A percentile compares a stretch with the other conserved stretches of the same genome.
Evolutionary conservation across 2,329 filamentous ascomycete species (phyloP).

Genomic region (Exophiala dermatitidis): DNA sequence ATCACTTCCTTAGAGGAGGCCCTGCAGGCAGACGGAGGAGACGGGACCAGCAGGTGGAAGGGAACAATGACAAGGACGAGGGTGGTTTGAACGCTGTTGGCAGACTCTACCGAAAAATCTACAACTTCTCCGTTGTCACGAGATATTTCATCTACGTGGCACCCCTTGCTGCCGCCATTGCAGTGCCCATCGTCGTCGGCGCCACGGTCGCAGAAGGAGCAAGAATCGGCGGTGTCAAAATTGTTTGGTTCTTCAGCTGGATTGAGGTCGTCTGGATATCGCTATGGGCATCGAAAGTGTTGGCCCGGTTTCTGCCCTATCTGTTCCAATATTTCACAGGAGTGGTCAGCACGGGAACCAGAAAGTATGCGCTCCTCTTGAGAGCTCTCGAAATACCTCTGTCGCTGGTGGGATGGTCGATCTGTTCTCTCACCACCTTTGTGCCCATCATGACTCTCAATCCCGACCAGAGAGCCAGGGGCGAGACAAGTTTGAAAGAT

Average conservation of each 20-base stretch:
- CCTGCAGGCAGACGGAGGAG: constrained; percentile 32
- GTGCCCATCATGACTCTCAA: constrained; percentile 43
- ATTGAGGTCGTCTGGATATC: constrained; percentile 58
- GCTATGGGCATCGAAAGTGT: constrained; percentile 56
- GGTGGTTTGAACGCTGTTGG: constrained; percentile 54
- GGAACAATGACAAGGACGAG: constrained; percentile 40
- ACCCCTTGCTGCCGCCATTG: constrained; percentile 51
- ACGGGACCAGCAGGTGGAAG: constrained; percentile 32
- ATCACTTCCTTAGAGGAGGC: constrained; percentile 15
- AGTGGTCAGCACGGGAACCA: constrained; percentile 57
- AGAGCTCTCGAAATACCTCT: constrained; percentile 54
- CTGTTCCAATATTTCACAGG: constrained; percentile 56
- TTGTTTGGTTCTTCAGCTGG: constrained; percentile 59
- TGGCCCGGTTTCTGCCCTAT: constrained; percentile 52
- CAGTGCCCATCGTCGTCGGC: constrained; percentile 58
- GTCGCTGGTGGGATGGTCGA: constrained; percentile 54
- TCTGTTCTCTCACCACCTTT: constrained; percentile 51
- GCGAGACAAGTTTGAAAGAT: constrained; percentile 32
- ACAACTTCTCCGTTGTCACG: constrained; percentile 57
- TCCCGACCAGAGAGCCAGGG: constrained; percentile 31
- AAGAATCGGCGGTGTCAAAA: constrained; percentile 49
- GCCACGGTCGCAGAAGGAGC: constrained; percentile 44
- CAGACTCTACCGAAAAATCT: constrained; percentile 52
- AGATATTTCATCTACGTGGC: constrained; percentile 58
- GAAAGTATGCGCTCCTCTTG: constrained; percentile 56